Percentiles rank a stretch among this genome's conserved stretches.
phyloP scores from a whole-genome alignment of 1,284 basidiomycete species.

The Irpex sp. region DNA sequence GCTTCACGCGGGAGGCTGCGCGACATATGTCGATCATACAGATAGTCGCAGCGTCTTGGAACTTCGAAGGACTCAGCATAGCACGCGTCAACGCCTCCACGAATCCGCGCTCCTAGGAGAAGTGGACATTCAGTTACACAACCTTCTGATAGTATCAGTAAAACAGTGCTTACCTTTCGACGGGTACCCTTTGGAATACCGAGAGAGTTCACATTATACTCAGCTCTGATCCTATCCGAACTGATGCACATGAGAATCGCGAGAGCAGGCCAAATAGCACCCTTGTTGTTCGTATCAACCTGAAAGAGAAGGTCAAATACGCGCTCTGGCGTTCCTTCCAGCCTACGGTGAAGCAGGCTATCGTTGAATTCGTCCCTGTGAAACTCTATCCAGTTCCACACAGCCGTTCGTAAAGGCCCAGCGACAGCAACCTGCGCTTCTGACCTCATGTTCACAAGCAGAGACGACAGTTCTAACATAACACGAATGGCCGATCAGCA shows the following conservation, averaged over 20 bases:
- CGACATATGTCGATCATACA: constrained; percentile 83
- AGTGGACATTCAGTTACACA: neutral
- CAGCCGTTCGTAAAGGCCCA: constrained; percentile 70
- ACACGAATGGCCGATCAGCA: neutral
- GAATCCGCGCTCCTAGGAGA: constrained; percentile 38
- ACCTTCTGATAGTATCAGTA: neutral
- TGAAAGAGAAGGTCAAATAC: constrained; percentile 77
- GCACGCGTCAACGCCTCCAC: constrained; percentile 54
- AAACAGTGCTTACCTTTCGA: constrained; percentile 24
- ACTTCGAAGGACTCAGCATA: constrained; percentile 45
- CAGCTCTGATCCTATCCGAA: constrained; percentile 66
- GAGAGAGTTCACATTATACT: constrained; percentile 41
- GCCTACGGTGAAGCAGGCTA: constrained; percentile 57
- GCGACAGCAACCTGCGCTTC: constrained; percentile 76
- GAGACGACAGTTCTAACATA: constrained; percentile 68
- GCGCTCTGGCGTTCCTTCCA: constrained; percentile 80
- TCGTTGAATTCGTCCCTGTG: constrained; percentile 82
- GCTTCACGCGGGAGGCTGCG: constrained; percentile 69
- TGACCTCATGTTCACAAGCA: constrained; percentile 81
- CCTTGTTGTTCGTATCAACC: constrained; percentile 50
- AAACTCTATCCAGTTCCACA: constrained; percentile 92
- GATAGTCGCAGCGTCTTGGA: constrained; percentile 63
- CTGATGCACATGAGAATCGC: constrained; percentile 76
- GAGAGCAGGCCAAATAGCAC: constrained; percentile 80
- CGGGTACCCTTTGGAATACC: constrained; percentile 21